phyloP scores from a whole-genome alignment of 2,329 filamentous ascomycete species.

The Talaromyces piceae region DNA sequence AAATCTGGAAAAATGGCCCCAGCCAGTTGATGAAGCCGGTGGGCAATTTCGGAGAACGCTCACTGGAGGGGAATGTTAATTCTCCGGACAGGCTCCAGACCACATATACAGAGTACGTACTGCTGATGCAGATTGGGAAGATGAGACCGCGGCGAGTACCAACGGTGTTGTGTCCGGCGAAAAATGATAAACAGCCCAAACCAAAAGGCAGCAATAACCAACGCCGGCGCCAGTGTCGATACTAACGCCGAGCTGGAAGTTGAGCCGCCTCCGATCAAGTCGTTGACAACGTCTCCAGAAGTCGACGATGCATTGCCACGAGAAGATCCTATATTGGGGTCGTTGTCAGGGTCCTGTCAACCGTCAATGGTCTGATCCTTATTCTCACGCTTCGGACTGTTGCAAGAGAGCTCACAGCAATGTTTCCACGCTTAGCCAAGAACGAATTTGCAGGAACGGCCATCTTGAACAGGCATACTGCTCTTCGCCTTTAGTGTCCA shows the following conservation, averaged over 20 bases:
- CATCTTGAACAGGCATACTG: conserved; percentile 6
- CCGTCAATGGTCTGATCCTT: not conserved
- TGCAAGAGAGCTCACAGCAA: conserved; percentile 1
- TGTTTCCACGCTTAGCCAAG: conserved; percentile 5
- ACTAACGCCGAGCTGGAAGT: conserved; percentile 45
- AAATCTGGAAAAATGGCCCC: conserved; percentile 44
- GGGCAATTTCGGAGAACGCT: conserved; percentile 42
- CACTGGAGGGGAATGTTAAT: conserved; percentile 18
- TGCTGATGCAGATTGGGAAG: conserved; percentile 36
- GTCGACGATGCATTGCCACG: conserved; percentile 32
- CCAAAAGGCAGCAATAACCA: conserved; percentile 38
- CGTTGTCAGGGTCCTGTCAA: conserved; percentile 29
- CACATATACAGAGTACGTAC: conserved; percentile 17
- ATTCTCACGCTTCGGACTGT: not conserved
- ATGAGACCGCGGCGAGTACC: conserved; percentile 39
- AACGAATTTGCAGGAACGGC: not conserved
- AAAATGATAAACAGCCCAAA: conserved; percentile 41
- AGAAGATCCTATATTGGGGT: conserved; percentile 36
- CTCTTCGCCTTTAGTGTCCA: not conserved
- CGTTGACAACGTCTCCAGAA: conserved; percentile 22
- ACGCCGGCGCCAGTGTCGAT: conserved; percentile 42
- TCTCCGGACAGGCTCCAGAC: not conserved
- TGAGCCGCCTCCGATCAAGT: conserved; percentile 25
- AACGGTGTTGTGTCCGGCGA: conserved; percentile 38
- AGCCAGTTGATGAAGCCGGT: conserved; percentile 49